A percentile compares a stretch with the other conserved stretches of the same genome.
Conservation (phyloP, 208 protist species). For the Lotmaria passim region DNA sequence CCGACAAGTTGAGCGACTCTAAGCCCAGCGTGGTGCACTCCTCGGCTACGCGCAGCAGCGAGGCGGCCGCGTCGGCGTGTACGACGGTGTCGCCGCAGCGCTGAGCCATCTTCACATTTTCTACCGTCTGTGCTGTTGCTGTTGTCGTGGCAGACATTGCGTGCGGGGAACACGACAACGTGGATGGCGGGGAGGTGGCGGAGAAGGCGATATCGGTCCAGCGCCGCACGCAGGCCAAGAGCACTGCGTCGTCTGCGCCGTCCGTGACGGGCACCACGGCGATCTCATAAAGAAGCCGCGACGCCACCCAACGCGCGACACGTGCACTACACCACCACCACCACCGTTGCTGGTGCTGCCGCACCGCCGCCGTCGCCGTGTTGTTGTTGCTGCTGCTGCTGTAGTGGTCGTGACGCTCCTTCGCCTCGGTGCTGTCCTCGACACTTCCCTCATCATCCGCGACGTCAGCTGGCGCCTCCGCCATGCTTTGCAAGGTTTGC, state of each 20-base stretch:
- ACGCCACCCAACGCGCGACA: conserved; percentile 52
- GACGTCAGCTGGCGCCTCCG: not conserved
- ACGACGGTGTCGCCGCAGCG: conserved; percentile 18
- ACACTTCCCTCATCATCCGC: not conserved
- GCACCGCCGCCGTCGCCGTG: too few species aligned
- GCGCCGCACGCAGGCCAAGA: conserved; percentile 62
- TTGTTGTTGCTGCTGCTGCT: too few species aligned
- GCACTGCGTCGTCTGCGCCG: conserved; percentile 36
- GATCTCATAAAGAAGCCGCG: conserved; percentile 46
- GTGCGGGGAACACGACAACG: too few species aligned
- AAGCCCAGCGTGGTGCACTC: conserved; percentile 36
- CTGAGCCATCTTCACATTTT: not conserved
- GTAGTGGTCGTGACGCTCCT: too few species aligned
- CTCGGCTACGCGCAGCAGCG: conserved; percentile 31
- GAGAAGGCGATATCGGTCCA: conserved; percentile 55
- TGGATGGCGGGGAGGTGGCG: too few species aligned
- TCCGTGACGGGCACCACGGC: conserved; percentile 41
- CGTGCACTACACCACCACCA: not conserved
- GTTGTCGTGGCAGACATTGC: not conserved
- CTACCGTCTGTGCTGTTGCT: not conserved
- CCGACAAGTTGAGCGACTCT: conserved; percentile 39
- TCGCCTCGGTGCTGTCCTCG: not conserved
- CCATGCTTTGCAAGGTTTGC: conserved; percentile 18
- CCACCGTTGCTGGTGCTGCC: too few species aligned
- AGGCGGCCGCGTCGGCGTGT: conserved; percentile 24